Evolutionary conservation across 2,329 filamentous ascomycete species (phyloP).

Genomic region (Trichophyton schoenleinii): DNA sequence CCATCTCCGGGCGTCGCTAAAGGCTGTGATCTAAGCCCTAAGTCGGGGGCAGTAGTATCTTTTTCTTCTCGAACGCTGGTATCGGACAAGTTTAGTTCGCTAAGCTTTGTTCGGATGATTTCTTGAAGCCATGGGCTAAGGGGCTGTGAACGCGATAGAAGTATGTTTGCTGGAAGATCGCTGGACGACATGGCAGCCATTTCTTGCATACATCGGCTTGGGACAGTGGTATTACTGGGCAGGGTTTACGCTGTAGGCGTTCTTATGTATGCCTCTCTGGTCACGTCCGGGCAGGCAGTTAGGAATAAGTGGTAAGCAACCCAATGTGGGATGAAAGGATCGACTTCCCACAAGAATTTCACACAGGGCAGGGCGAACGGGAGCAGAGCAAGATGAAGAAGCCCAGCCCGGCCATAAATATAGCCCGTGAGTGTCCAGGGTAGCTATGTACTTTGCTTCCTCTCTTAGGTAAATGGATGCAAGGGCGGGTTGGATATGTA

Average conservation of each 20-base stretch:
- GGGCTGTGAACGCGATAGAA: neutral
- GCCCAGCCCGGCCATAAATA: neutral
- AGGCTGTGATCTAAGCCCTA: constrained; percentile 1
- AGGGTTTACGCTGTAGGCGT: neutral
- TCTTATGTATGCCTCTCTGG: neutral
- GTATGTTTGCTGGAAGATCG: neutral
- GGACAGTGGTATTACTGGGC: neutral
- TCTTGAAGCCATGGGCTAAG: neutral
- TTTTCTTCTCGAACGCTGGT: neutral
- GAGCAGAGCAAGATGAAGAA: neutral
- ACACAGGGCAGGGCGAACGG: neutral
- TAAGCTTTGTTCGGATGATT: neutral
- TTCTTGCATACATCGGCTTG: neutral
- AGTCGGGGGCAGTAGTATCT: neutral
- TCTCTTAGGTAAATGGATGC: neutral
- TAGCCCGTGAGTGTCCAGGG: neutral
- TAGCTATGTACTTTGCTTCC: neutral
- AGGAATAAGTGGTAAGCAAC: neutral
- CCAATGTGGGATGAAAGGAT: neutral
- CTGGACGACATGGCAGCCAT: neutral
- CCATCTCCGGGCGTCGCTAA: neutral
- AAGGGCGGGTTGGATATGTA: neutral
- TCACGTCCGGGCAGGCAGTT: no score
- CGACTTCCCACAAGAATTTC: neutral
- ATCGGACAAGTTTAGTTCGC: neutral